phyloP scores from a whole-genome alignment of 2,329 filamentous ascomycete genomes.

The Aspergillus flavus region DNA sequence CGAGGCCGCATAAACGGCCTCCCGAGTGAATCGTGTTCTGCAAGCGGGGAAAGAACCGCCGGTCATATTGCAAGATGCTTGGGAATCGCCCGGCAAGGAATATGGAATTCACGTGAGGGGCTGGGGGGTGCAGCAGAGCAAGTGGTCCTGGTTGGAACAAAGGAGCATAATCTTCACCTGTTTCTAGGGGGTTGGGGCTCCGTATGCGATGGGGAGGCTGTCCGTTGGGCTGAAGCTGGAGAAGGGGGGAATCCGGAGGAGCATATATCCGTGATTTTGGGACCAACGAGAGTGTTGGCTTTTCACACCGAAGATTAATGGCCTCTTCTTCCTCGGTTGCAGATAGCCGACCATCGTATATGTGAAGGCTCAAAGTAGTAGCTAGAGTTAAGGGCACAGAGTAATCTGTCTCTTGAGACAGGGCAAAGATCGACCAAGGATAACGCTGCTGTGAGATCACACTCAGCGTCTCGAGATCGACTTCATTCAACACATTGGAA shows the following conservation, averaged over 20 bases:
- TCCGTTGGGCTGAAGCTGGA: conserved; percentile 37
- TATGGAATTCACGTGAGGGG: conserved; percentile 70
- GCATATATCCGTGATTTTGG: conserved; percentile 35
- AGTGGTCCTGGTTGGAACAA: conserved; percentile 80
- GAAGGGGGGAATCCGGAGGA: conserved; percentile 34
- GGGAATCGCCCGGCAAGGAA: conserved; percentile 89
- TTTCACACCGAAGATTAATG: conserved; percentile 39
- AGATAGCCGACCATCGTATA: conserved; percentile 71
- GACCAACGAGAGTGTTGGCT: conserved; percentile 26
- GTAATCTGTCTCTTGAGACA: conserved; percentile 69
- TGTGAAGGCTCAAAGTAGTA: conserved; percentile 76
- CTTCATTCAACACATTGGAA: conserved; percentile 74
- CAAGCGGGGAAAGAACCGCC: conserved; percentile 78
- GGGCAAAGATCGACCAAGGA: conserved; percentile 78
- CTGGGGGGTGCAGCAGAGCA: conserved; percentile 76
- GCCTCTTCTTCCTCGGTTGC: conserved; percentile 37
- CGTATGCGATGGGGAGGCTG: conserved; percentile 41
- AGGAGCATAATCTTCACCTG: conserved; percentile 62
- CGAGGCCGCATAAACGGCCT: conserved; percentile 72
- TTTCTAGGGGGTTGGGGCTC: conserved; percentile 36
- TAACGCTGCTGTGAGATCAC: conserved; percentile 71
- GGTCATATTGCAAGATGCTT: conserved; percentile 85
- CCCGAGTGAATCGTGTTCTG: conserved; percentile 81
- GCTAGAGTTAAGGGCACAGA: conserved; percentile 78
- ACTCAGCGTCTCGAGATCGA: conserved; percentile 75